Base-by-base conservation (phyloP, 2,329 filamentous ascomycete species). In the Penicillium glabrum region DNA sequence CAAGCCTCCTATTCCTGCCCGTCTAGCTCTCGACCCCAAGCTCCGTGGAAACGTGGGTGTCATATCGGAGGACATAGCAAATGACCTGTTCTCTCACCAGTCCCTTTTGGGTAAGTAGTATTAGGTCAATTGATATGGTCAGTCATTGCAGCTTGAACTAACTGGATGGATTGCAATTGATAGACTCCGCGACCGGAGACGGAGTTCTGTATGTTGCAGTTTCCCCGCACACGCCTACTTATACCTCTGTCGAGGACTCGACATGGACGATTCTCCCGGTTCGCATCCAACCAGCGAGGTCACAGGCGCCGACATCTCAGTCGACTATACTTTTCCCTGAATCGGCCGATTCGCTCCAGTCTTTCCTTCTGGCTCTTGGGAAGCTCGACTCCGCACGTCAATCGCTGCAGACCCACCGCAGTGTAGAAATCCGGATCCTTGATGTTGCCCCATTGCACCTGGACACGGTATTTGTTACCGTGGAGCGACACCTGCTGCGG, bases 191-290 rank as follows among this genome's bases (percentile, higher is more conserved):
- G 50, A 67, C 60, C 50, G 62, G 68, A 45, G 69, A 64, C 35
- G 72, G 72, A 52, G 68, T 73, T 19, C 68, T 75, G 11, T 78
- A 79, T 58, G 69, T 81, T 57, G 79, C 79, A 46, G 71, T 82
- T 52, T 74, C 79, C 29, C 79, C 79, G 23, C 77, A 73, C 60
- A 75, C 75, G 6, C 75, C 79, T 14, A 71, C 74, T 43, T 69
- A 72, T 46, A 68, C 61, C 51, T 70, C 77, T 60, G 72, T 79
- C 43, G 80, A 89, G 69, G 85, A 86, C 56, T 84, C 86, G 19
- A 82, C 84, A 46, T 99, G 95, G 95, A 91, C 91, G 8, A 84
- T 98, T 49, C 84, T 98, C 33, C 90, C 93, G 1, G 85, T 96
- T 57, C 81, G 82, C 23, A 79, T 81, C 53, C 78, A 75, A 54